These are phyloP conservation scores for Starmerella apicola DNA, from an alignment of 805 yeast species.

Conservation along the genomic window DNA sequence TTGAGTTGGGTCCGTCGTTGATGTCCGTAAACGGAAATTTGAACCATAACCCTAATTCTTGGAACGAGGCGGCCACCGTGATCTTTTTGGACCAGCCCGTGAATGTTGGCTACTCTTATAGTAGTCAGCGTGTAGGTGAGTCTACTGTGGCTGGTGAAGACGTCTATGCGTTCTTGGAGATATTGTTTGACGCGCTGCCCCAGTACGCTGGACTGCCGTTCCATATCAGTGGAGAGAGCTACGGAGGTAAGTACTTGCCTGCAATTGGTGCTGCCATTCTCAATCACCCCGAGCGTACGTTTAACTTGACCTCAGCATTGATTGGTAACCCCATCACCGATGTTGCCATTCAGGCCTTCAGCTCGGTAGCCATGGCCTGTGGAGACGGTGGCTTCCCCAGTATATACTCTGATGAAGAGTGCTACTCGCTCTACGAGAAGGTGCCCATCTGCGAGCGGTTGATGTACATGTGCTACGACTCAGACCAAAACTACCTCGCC, in stretches of 20 bases:
- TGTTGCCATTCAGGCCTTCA: constrained; percentile 64
- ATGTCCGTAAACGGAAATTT: constrained; percentile 56
- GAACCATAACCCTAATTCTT: constrained; percentile 73
- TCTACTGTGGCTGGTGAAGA: constrained; percentile 67
- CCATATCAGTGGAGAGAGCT: constrained; percentile 91
- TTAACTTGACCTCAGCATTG: constrained; percentile 65
- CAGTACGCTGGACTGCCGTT: constrained; percentile 43
- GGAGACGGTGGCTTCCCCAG: constrained; percentile 75
- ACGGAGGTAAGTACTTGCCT: constrained; percentile 93
- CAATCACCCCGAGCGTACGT: constrained; percentile 48
- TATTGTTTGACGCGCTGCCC: constrained; percentile 82
- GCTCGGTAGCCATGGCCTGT: constrained; percentile 90
- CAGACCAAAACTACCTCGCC: constrained; percentile 54
- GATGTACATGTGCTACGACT: constrained; percentile 64
- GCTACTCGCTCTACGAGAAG: constrained; percentile 53
- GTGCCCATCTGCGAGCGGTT: constrained; percentile 69
- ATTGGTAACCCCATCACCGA: constrained; percentile 94
- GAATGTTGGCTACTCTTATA: constrained; percentile 87
- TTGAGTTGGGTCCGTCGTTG: constrained; percentile 85
- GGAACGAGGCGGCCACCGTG: constrained; percentile 89
- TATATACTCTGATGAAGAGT: constrained; percentile 65
- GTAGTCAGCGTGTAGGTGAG: constrained; percentile 15
- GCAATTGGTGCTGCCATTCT: constrained; percentile 52
- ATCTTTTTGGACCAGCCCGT: constrained; percentile 93
- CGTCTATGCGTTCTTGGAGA: constrained; percentile 72